Percentiles rank a stretch among this genome's conserved stretches.
Conservation (phyloP, 1,284 basidiomycete genomes). For the Neonothopanus nambi region DNA sequence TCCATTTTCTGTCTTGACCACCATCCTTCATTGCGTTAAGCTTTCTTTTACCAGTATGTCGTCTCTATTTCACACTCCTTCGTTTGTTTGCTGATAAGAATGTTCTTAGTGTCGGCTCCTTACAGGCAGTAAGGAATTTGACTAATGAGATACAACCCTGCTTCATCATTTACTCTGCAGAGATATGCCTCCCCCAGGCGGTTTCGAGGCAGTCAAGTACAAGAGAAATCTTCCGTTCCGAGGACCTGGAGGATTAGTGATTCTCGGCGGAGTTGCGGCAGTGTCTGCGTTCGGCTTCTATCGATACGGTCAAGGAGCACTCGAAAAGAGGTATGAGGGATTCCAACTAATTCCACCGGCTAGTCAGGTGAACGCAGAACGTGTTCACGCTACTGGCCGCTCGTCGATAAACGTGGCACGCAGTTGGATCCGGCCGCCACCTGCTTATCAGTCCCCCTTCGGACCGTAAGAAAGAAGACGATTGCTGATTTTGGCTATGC, state of each 20-base stretch:
- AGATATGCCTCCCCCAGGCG: conserved; percentile 94
- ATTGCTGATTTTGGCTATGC: conserved; percentile 24
- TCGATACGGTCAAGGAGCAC: conserved; percentile 85
- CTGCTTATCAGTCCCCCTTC: conserved; percentile 43
- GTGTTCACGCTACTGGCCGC: conserved; percentile 50
- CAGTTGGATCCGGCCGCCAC: conserved; percentile 63
- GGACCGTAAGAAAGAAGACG: conserved; percentile 36
- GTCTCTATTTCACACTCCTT: conserved; percentile 2
- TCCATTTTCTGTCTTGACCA: background rate
- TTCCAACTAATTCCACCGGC: conserved; percentile 15
- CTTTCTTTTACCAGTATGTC: conserved; percentile 4
- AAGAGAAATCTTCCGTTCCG: conserved; percentile 94
- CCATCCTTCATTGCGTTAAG: background rate
- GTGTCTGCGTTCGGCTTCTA: conserved; percentile 95
- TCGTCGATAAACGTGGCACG: conserved; percentile 60
- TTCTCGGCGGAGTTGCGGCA: conserved; percentile 83
- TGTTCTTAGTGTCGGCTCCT: conserved; percentile 55
- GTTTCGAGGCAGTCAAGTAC: conserved; percentile 93
- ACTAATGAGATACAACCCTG: too few relatives aligned
- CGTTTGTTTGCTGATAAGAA: conserved; percentile 1
- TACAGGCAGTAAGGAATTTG: conserved; percentile 67
- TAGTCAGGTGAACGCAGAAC: conserved; percentile 64
- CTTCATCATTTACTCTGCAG: too few relatives aligned
- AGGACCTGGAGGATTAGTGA: conserved; percentile 85
- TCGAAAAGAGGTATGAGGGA: conserved; percentile 83